Evolutionary conservation across 2,329 filamentous ascomycete species (phyloP).

Genomic region (Fusarium sp.): DNA sequence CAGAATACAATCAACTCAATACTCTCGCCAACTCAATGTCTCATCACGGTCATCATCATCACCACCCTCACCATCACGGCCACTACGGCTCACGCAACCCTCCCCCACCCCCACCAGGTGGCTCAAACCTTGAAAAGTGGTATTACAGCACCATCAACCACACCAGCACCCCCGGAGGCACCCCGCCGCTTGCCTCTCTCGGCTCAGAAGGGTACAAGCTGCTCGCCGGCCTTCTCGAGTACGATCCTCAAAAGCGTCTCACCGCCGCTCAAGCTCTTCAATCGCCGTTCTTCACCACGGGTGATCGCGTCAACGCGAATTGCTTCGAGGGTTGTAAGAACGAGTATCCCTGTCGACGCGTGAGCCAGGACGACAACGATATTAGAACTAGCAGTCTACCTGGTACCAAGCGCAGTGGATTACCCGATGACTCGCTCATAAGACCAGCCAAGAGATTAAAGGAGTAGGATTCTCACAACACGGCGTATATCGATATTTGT

Average conservation of each 20-base stretch:
- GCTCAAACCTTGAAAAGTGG: conserved; percentile 79
- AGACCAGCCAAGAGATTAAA: conserved; percentile 72
- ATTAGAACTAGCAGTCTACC: conserved; percentile 90
- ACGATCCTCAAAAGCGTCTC: conserved; percentile 89
- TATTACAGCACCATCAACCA: conserved; percentile 78
- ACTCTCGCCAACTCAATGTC: conserved; percentile 63
- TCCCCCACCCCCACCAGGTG: conserved; percentile 40
- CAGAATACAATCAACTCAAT: conserved; percentile 80
- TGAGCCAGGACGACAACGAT: conserved; percentile 95
- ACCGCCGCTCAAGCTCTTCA: conserved; percentile 90
- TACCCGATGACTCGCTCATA: conserved; percentile 83
- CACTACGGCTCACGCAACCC: conserved; percentile 55
- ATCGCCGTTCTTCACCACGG: conserved; percentile 87
- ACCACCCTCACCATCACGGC: conserved; percentile 61
- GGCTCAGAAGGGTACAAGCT: conserved; percentile 84
- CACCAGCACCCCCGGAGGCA: conserved; percentile 52
- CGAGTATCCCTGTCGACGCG: conserved; percentile 89
- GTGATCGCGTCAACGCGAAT: conserved; percentile 79
- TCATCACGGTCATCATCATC: conserved; percentile 58
- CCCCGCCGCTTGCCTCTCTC: conserved; percentile 66
- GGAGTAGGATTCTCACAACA: conserved; percentile 52
- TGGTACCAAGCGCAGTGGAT: conserved; percentile 87
- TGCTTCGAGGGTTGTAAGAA: conserved; percentile 91
- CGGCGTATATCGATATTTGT: background rate
- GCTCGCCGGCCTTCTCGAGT: conserved; percentile 85